Conservation (phyloP, 495 filamentous ascomycete genomes). For the Neurospora sp. region DNA sequence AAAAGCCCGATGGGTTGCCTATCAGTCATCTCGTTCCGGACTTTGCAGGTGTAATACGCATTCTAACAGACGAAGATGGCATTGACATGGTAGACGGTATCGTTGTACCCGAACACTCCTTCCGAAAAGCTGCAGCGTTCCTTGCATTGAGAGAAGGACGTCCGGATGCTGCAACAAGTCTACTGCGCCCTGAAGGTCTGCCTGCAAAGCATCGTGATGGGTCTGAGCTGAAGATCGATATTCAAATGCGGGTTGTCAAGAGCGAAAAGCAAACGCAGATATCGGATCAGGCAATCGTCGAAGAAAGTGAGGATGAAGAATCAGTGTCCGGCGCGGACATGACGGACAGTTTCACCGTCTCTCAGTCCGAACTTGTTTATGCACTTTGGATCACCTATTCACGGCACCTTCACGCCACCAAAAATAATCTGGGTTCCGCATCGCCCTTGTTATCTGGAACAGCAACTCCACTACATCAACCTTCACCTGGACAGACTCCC, state of each 20-base stretch:
- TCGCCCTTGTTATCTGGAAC: constrained; percentile 49
- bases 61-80: constrained; percentile 78
- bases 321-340: constrained; percentile 16
- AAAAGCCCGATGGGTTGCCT: constrained; percentile 65
- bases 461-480: constrained; percentile 59
- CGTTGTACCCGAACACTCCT: constrained; percentile 91
- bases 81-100: constrained; percentile 82
- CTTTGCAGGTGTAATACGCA: constrained; percentile 70
- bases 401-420: constrained; percentile 70
- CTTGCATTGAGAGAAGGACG: constrained; percentile 73
- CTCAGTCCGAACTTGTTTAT: constrained; percentile 71
- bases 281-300: constrained; percentile 33
- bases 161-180: constrained; percentile 61
- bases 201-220: constrained; percentile 84
- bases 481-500: constrained; percentile 63
- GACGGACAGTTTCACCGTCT: constrained; percentile 14
- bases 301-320: constrained; percentile 42
- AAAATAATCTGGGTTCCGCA: constrained; percentile 43
- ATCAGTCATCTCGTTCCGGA: constrained; percentile 75
- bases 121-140: constrained; percentile 77
- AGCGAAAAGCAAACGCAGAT: constrained; percentile 51
- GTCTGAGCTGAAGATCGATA: constrained; percentile 79
- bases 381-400: constrained; percentile 97
- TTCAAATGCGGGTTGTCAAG: constrained; percentile 91
- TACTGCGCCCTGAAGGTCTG: constrained; percentile 71